A percentile compares a stretch with the other conserved stretches of the same genome.
Evolutionary conservation across 2,329 filamentous ascomycete genomes (phyloP).

Genomic region (Diaporthe caulivora): DNA sequence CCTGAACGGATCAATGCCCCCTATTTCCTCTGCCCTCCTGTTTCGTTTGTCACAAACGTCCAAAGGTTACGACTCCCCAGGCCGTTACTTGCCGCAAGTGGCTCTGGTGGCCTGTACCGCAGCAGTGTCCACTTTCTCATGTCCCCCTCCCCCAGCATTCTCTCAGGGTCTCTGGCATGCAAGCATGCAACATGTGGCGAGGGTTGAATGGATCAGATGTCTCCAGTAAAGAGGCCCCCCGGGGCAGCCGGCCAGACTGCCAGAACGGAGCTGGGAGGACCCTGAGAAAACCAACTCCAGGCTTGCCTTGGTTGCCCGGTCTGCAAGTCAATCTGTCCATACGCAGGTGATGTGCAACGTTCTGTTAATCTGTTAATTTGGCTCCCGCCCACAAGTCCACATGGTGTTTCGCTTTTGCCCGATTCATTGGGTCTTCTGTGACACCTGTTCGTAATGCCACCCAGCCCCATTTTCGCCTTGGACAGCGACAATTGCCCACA

Average conservation of each 20-base stretch:
- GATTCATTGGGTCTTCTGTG: not conserved
- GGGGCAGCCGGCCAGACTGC: conserved; percentile 18
- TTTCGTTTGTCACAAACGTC: not conserved
- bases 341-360: conserved; percentile 3
- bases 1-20: conserved; percentile 16
- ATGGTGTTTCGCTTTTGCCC: conserved; percentile 16
- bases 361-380: conserved; percentile 17
- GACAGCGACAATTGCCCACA: not conserved
- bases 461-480: not conserved
- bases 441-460: conserved; percentile 11
- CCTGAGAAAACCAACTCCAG: not conserved
- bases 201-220: too few species aligned
- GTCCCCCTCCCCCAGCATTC: not conserved
- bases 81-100: not conserved
- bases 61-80: too few species aligned
- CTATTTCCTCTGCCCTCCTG: conserved; percentile 5
- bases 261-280: not conserved
- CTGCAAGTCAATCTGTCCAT: not conserved
- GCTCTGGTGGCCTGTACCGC: not conserved
- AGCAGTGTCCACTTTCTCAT: not conserved
- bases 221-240: not conserved
- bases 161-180: too few species aligned
- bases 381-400: conserved; percentile 8
- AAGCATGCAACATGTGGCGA: too few species aligned
- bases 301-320: not conserved